phyloP scores from a whole-genome alignment of 108 stramenopile genomes.

The Seminavis robusta region DNA sequence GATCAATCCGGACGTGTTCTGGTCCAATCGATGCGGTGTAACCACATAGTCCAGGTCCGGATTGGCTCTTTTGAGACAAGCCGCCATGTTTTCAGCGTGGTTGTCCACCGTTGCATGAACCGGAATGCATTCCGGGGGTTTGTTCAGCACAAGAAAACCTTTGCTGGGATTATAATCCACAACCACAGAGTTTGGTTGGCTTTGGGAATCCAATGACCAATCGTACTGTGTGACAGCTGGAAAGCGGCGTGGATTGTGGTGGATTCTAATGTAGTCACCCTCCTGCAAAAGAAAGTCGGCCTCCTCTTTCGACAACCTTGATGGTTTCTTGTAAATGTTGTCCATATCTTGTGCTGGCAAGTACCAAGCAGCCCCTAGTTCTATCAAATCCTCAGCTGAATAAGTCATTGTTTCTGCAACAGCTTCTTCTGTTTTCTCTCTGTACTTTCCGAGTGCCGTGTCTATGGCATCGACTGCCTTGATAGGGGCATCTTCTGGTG shows the following conservation, averaged over 20 bases:
- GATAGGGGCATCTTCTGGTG: no score
- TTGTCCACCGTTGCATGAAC: conserved; percentile 88
- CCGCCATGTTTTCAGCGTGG: conserved; percentile 71
- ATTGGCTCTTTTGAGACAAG: conserved; percentile 26
- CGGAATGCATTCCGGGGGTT: conserved; percentile 71
- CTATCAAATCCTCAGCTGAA: conserved; percentile 51
- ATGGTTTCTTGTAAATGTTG: conserved; percentile 44
- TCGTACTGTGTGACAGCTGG: conserved; percentile 47
- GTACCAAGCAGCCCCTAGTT: conserved; percentile 75
- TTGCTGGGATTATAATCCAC: conserved; percentile 35
- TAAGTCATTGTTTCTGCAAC: no score
- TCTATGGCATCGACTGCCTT: no score
- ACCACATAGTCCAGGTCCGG: conserved; percentile 37
- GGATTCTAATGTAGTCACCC: conserved; percentile 80
- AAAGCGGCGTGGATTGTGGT: conserved; percentile 75
- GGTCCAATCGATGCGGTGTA: conserved; percentile 74
- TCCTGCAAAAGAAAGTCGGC: conserved; percentile 25
- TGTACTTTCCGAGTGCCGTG: no score
- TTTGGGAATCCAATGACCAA: conserved; percentile 37
- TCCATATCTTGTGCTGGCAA: conserved; percentile 30
- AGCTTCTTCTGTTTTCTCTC: no score
- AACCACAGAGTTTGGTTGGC: conserved; percentile 30
- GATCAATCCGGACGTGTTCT: conserved; percentile 80
- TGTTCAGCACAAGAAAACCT: conserved; percentile 70
- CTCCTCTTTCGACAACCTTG: conserved; percentile 46